These are phyloP conservation scores for Rubus parviflorus DNA, from an alignment of 306 rosid genomes.

Conservation along the genomic window DNA sequence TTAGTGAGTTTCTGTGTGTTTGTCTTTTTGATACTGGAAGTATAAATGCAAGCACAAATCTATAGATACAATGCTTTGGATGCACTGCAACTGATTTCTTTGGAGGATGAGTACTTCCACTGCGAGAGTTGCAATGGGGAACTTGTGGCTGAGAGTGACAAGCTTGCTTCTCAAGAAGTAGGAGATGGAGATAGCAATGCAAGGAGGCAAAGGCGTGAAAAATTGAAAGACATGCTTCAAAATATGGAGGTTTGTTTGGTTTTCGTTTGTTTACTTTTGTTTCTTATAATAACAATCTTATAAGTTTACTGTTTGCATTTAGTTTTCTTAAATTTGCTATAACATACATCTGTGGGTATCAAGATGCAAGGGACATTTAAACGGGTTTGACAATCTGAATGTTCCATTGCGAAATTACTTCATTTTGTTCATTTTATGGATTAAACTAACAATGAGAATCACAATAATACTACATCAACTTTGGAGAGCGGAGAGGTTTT, in stretches of 20 bases:
- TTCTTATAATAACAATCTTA: neutral
- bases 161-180: constrained; percentile 77
- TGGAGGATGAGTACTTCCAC: constrained; percentile 85
- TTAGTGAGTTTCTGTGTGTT: neutral
- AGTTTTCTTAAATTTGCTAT: neutral
- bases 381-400: neutral
- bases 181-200: constrained; percentile 93
- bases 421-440: neutral
- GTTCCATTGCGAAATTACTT: neutral
- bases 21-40: neutral
- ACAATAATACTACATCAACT: neutral
- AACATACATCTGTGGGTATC: neutral
- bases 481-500: neutral
- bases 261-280: neutral
- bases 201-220: constrained; percentile 78
- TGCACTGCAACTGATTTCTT: constrained; percentile 75
- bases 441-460: neutral
- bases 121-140: constrained; percentile 88
- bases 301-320: neutral
- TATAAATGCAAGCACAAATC: constrained; percentile 13
- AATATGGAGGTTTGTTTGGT: constrained; percentile 65
- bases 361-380: neutral
- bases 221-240: constrained; percentile 83
- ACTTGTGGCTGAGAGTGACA: constrained; percentile 90
- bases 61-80: constrained; percentile 90